phyloP scores from a whole-genome alignment of 2,329 filamentous ascomycete species.

The Ceratocystis ficicola region DNA sequence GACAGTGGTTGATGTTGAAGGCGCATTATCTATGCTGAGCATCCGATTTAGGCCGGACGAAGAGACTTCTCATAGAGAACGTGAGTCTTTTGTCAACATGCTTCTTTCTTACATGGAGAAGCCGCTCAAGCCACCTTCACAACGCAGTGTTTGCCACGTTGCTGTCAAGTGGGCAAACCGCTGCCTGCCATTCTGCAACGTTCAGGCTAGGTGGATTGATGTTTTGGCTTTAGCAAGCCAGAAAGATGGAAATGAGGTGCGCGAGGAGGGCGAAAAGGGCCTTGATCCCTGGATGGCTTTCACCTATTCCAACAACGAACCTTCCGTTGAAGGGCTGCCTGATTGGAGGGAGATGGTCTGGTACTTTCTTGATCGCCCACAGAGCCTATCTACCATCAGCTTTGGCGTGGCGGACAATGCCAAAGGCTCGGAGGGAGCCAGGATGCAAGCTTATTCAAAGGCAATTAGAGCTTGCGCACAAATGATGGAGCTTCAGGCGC shows the following conservation, averaged over 20 bases:
- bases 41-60: conserved; percentile 34
- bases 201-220: conserved; percentile 75
- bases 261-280: conserved; percentile 82
- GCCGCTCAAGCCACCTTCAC: conserved; percentile 37
- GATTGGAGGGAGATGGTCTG: conserved; percentile 41
- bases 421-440: conserved; percentile 33
- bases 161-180: conserved; percentile 82
- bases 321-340: conserved; percentile 30
- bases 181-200: conserved; percentile 67
- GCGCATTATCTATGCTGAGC: conserved; percentile 63
- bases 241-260: conserved; percentile 48
- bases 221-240: conserved; percentile 67
- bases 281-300: conserved; percentile 54
- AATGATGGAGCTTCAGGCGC: conserved; percentile 40
- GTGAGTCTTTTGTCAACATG: conserved; percentile 36
- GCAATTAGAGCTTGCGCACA: conserved; percentile 55
- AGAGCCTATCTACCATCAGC: background rate
- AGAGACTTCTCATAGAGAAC: conserved; percentile 10
- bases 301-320: conserved; percentile 34
- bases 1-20: conserved; percentile 77
- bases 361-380: conserved; percentile 35
- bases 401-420: conserved; percentile 32
- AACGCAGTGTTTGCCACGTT: conserved; percentile 68
- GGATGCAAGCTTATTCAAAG: conserved; percentile 49
- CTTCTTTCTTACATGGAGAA: conserved; percentile 57